phyloP scores from a whole-genome alignment of 352 stramenopile species.

The Phytophthora meadii region DNA sequence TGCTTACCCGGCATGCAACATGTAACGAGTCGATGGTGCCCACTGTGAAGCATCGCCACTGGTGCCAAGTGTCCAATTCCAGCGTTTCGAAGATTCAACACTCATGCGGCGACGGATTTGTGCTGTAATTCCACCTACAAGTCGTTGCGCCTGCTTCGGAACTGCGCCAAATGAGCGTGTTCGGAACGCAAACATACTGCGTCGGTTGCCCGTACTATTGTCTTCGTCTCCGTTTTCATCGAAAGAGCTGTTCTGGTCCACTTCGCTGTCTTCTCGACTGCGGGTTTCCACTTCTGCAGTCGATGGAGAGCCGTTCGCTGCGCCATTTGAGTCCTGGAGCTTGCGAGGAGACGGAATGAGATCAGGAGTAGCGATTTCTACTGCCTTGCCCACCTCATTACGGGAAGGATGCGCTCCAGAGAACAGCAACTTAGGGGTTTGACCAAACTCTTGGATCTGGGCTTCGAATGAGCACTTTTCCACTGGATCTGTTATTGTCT shows the following conservation, averaged over 20 bases:
- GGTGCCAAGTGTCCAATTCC: slow-evolving; percentile 76
- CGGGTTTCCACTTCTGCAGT: slow-evolving; percentile 22
- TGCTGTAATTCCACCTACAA: slow-evolving; percentile 80
- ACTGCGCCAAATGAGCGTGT: slow-evolving; percentile 59
- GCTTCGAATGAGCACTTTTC: slow-evolving; percentile 94
- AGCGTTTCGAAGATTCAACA: slow-evolving; percentile 63
- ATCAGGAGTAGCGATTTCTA: slow-evolving; percentile 61
- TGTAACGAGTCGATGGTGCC: slow-evolving; percentile 69
- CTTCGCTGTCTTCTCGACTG: slow-evolving; percentile 26
- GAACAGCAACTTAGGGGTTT: slow-evolving; percentile 88
- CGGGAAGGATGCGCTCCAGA: slow-evolving; percentile 70
- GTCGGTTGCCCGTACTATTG: slow-evolving; percentile 31
- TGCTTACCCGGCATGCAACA: slow-evolving; percentile 74
- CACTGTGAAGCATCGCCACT: slow-evolving; percentile 61
- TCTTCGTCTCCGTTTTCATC: slow-evolving; percentile 44
- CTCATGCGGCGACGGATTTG: slow-evolving; percentile 82
- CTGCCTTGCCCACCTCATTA: slow-evolving; percentile 58
- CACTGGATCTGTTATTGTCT: slow-evolving; percentile 89
- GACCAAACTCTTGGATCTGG: slow-evolving; percentile 94
- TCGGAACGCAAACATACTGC: slow-evolving; percentile 81
- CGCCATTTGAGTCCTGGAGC: slow-evolving; percentile 23
- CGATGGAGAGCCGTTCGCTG: slow-evolving; percentile 30
- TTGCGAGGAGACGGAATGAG: slow-evolving; percentile 47
- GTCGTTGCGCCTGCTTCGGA: slow-evolving; percentile 76
- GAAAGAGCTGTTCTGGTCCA: slow-evolving; percentile 14